Evolutionary conservation across 331 rosid species (phyloP).

Genomic region (Quercus tomentella): DNA sequence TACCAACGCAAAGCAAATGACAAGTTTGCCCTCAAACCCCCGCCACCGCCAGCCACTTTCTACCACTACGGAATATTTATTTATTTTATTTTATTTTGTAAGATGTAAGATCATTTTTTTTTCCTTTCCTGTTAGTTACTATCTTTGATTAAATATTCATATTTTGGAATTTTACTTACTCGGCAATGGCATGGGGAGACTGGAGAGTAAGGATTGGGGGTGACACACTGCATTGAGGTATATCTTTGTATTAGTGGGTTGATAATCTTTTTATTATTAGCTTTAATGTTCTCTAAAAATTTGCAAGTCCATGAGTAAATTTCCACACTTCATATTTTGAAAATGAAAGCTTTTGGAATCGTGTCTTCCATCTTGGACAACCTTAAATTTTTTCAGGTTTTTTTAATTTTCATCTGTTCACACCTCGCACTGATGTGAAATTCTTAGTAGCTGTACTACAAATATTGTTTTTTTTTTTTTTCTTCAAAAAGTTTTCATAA

Average conservation of each 20-base stretch:
- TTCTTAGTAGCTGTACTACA: neutral
- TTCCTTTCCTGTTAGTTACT: neutral
- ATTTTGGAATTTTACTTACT: constrained; percentile 57
- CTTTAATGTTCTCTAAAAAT: neutral
- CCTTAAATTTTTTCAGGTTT: neutral
- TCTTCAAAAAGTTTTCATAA: neutral
- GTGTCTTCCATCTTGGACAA: neutral
- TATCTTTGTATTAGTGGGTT: neutral
- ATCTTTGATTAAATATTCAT: neutral
- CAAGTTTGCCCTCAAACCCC: too few relatives aligned
- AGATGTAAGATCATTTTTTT: neutral
- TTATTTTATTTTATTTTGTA: neutral
- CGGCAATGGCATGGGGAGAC: constrained; percentile 52
- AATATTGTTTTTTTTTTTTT: neutral
- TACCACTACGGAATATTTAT: too few relatives aligned
- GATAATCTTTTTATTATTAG: neutral
- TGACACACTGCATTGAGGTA: constrained; percentile 72
- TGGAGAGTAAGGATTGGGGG: constrained; percentile 97
- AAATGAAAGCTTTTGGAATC: neutral
- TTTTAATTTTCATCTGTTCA: neutral
- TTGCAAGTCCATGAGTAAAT: neutral
- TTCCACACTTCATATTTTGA: neutral
- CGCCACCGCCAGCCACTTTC: too few relatives aligned
- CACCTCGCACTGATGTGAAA: neutral
- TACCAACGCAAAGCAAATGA: too few relatives aligned